Percentiles rank a stretch among this genome's conserved stretches.
Conservation (phyloP, 495 filamentous ascomycete species). For the Podospora didyma region DNA sequence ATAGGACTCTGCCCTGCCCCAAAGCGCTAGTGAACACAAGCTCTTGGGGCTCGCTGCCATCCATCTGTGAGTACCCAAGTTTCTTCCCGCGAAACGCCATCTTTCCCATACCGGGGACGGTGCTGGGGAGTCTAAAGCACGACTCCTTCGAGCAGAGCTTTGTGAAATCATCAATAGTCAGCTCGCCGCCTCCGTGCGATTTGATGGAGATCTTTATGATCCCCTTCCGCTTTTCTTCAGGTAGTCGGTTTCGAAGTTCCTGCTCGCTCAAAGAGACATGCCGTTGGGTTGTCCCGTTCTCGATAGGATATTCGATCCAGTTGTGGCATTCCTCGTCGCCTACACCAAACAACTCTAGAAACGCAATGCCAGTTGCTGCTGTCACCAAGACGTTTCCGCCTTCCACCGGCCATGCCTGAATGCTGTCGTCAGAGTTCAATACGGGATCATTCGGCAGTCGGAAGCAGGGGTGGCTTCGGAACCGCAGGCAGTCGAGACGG, state of each 20-base stretch:
- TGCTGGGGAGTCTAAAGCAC: constrained; percentile 58
- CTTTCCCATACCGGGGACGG: constrained; percentile 51
- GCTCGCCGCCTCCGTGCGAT: constrained; percentile 67
- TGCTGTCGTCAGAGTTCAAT: constrained; percentile 65
- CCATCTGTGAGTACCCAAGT: constrained; percentile 68
- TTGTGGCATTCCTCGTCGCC: constrained; percentile 68
- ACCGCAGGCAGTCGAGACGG: constrained; percentile 78
- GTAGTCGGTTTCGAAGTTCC: constrained; percentile 67
- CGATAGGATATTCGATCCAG: constrained; percentile 73
- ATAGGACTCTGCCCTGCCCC: constrained; percentile 68
- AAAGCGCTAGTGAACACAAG: constrained; percentile 68
- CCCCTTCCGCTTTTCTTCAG: constrained; percentile 65
- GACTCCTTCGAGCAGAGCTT: constrained; percentile 65
- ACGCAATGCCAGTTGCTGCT: constrained; percentile 74
- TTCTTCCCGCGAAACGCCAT: constrained; percentile 72
- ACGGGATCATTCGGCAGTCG: constrained; percentile 69
- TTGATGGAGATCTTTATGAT: constrained; percentile 67
- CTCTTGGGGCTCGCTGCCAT: constrained; percentile 68
- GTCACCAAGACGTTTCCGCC: constrained; percentile 76
- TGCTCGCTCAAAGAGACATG: constrained; percentile 70
- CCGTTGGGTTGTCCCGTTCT: constrained; percentile 58
- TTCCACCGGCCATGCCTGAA: constrained; percentile 86
- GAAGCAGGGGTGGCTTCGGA: constrained; percentile 90
- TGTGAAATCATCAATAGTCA: constrained; percentile 69
- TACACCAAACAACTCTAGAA: constrained; percentile 73